These are phyloP conservation scores for Podospora didyma DNA, from an alignment of 495 filamentous ascomycete species.

Conservation along the genomic window DNA sequence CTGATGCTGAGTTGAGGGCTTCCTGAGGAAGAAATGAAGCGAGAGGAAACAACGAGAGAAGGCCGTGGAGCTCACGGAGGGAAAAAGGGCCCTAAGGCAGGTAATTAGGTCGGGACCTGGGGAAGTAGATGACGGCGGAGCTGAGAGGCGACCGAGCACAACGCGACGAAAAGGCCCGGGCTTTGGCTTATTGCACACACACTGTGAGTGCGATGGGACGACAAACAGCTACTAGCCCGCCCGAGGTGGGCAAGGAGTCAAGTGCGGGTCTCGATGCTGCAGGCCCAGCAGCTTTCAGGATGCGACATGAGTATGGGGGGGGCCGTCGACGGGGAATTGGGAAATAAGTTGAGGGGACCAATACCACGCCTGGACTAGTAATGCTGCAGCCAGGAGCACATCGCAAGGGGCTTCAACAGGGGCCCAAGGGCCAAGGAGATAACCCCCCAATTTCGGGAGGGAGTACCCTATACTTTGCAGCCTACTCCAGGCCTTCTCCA, in stretches of 20 bases:
- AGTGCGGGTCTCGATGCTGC: neutral
- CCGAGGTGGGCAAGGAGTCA: slow-evolving; percentile 7
- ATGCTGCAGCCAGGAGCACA: slow-evolving; percentile 19
- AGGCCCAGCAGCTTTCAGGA: neutral
- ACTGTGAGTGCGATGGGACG: slow-evolving; percentile 3
- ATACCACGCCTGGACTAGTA: slow-evolving; percentile 16
- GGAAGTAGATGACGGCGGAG: slow-evolving; percentile 9
- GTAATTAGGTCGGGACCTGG: slow-evolving; percentile 3
- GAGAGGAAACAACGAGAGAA: slow-evolving; percentile 4
- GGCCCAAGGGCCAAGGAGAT: slow-evolving; percentile 18
- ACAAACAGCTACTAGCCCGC: neutral
- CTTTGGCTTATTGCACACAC: too few relatives aligned
- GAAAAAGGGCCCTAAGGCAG: slow-evolving; percentile 6
- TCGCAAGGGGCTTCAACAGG: slow-evolving; percentile 23
- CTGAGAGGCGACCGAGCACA: slow-evolving; percentile 15
- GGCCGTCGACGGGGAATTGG: slow-evolving; percentile 19
- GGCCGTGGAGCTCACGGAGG: neutral
- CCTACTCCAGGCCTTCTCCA: neutral
- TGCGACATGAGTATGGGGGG: slow-evolving; percentile 5
- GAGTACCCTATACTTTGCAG: slow-evolving; percentile 8
- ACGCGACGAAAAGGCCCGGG: slow-evolving; percentile 6
- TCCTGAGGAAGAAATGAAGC: slow-evolving; percentile 13
- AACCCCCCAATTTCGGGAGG: slow-evolving; percentile 18
- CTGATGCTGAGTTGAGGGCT: slow-evolving; percentile 15
- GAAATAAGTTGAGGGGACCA: slow-evolving; percentile 26